Evolutionary conservation across 129 eudicot genomes (phyloP).

Genomic region (Chrysanthemum makinoi): DNA sequence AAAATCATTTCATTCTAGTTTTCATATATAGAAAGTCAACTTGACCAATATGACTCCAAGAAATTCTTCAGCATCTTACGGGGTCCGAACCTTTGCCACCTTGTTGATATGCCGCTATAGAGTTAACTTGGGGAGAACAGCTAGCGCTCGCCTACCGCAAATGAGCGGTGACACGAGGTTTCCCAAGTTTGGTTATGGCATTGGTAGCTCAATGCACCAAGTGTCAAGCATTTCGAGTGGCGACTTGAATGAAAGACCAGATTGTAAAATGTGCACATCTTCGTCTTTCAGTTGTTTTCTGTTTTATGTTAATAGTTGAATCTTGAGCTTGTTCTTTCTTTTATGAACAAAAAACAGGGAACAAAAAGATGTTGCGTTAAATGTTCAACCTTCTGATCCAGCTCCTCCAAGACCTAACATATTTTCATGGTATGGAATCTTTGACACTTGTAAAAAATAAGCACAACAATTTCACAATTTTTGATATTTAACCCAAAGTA

Average conservation of each 20-base stretch:
- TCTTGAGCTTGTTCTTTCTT: conserved; percentile 7
- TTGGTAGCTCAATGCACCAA: conserved; percentile 24
- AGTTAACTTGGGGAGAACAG: conserved; percentile 14
- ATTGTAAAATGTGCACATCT: conserved; percentile 25
- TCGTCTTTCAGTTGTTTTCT: not conserved
- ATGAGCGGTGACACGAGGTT: not conserved
- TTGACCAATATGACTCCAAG: conserved; percentile 36
- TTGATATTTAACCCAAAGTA: not conserved
- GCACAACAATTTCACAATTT: not conserved
- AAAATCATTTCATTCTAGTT: conserved; percentile 5
- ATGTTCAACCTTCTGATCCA: conserved; percentile 27
- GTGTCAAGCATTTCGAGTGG: conserved; percentile 22
- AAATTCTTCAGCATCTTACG: conserved; percentile 39
- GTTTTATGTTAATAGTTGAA: not conserved
- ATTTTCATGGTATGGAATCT: conserved; percentile 35
- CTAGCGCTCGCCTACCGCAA: conserved; percentile 20
- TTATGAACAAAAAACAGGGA: conserved; percentile 17
- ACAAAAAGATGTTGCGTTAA: conserved; percentile 19
- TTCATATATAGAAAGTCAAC: not conserved
- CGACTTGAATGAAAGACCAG: conserved; percentile 15
- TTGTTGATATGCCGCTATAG: conserved; percentile 37
- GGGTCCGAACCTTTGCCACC: conserved; percentile 38
- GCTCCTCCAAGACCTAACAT: conserved; percentile 35
- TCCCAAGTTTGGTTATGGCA: conserved; percentile 25
- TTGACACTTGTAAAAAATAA: not conserved